phyloP scores from a whole-genome alignment of 352 stramenopile species.

The Phytopythium mirpurense region DNA sequence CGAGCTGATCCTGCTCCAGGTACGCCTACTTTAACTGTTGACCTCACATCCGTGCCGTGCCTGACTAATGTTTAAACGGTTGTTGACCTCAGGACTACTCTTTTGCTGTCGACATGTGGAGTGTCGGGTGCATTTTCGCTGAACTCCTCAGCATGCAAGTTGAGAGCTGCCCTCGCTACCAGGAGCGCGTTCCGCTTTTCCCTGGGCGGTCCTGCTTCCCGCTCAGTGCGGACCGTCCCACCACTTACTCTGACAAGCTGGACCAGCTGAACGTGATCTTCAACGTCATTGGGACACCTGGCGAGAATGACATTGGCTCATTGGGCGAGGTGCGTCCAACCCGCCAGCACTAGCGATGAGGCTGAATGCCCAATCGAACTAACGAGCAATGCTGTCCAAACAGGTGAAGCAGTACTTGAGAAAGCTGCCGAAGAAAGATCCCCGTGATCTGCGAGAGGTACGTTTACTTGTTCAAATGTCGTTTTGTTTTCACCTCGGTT shows the following conservation, averaged over 20 bases:
- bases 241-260: constrained; percentile 84
- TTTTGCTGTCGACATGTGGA: constrained; percentile 99
- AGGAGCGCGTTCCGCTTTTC: constrained; percentile 82
- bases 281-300: constrained; percentile 93
- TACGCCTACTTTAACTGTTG: background rate
- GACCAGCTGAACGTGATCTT: constrained; percentile 96
- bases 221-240: constrained; percentile 74
- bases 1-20: constrained; percentile 93
- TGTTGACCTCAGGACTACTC: constrained; percentile 84
- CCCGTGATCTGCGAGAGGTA: constrained; percentile 67
- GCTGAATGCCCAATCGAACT: too few relatives aligned
- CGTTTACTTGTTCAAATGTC: background rate
- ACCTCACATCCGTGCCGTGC: background rate
- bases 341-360: background rate
- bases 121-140: constrained; percentile 94
- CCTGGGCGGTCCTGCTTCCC: constrained; percentile 83
- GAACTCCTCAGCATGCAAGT: constrained; percentile 87
- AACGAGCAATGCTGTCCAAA: background rate
- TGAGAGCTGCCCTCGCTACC: constrained; percentile 79
- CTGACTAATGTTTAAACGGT: background rate
- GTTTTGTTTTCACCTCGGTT: background rate
- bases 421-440: constrained; percentile 81
- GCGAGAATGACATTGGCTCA: constrained; percentile 83
- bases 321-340: constrained; percentile 37
- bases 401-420: constrained; percentile 82